Evolutionary conservation across 2,329 filamentous ascomycete species (phyloP).

Genomic region (Juglanconis sp.): DNA sequence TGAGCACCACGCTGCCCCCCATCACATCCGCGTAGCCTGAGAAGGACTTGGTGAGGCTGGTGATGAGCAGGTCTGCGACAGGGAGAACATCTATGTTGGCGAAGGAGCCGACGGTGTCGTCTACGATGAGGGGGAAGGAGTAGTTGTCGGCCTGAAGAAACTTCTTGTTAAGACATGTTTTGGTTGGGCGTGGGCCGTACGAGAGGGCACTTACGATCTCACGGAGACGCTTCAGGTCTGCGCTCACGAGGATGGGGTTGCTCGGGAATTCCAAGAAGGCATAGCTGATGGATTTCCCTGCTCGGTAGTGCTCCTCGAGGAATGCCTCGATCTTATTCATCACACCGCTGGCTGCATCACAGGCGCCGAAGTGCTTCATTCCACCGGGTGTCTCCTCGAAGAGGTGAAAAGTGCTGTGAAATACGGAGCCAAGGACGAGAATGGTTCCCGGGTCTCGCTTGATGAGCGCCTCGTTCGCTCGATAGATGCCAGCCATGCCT

Average conservation of each 20-base stretch:
- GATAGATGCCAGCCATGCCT: constrained; percentile 52
- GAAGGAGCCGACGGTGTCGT: constrained; percentile 48
- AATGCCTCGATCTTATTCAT: constrained; percentile 44
- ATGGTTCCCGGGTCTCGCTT: constrained; percentile 32
- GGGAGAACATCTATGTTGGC: constrained; percentile 49
- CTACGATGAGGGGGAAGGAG: constrained; percentile 42
- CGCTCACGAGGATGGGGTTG: constrained; percentile 42
- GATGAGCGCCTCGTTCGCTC: constrained; percentile 36
- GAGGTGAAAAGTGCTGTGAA: constrained; percentile 48
- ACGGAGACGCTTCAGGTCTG: constrained; percentile 37
- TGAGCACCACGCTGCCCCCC: constrained; percentile 48
- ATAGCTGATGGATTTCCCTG: constrained; percentile 40
- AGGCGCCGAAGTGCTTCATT: constrained; percentile 45
- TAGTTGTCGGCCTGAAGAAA: constrained; percentile 35
- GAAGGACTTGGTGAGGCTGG: constrained; percentile 57
- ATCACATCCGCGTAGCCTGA: constrained; percentile 54
- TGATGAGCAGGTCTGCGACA: constrained; percentile 47
- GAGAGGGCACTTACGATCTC: constrained; percentile 34
- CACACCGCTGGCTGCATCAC: constrained; percentile 33
- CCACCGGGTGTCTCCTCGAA: constrained; percentile 41
- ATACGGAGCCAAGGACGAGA: constrained; percentile 48
- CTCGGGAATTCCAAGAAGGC: constrained; percentile 49
- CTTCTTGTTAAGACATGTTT: not conserved
- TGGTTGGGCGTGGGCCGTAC: constrained; percentile 21
- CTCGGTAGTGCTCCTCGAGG: constrained; percentile 37